phyloP scores from a whole-genome alignment of 768 basidiomycete genomes.

The Hortiboletus flavorubellus region DNA sequence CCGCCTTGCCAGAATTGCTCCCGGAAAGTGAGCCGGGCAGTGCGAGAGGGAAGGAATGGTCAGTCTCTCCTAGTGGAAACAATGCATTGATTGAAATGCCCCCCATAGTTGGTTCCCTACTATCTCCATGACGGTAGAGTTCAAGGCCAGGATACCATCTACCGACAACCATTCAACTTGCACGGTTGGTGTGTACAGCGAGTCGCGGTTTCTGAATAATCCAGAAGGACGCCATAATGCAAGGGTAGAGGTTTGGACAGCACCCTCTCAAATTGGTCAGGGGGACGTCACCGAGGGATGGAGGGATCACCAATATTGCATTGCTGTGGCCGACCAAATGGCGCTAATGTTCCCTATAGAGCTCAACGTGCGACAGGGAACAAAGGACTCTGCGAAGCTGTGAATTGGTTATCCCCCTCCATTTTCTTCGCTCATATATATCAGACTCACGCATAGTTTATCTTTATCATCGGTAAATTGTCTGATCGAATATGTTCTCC shows the following conservation, averaged over 20 bases:
- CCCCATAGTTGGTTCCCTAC: conserved; percentile 58
- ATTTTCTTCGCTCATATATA: not conserved
- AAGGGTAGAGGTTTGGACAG: conserved; percentile 64
- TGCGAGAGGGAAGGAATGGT: conserved; percentile 8
- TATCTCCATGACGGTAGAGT: conserved; percentile 57
- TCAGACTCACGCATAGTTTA: not conserved
- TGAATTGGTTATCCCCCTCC: conserved; percentile 6
- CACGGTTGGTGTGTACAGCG: conserved; percentile 56
- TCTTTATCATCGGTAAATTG: conserved; percentile 1
- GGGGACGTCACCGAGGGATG: conserved; percentile 43
- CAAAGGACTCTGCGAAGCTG: conserved; percentile 19
- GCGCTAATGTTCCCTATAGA: conserved; percentile 41
- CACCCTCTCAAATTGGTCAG: conserved; percentile 52
- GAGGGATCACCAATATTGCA: conserved; percentile 62
- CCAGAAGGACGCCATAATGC: conserved; percentile 56
- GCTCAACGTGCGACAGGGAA: conserved; percentile 25
- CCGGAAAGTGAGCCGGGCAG: conserved; percentile 44
- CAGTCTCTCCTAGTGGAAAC: not conserved
- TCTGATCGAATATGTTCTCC: not conserved
- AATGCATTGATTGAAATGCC: not conserved
- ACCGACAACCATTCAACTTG: conserved; percentile 41
- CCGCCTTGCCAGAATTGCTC: conserved; percentile 44
- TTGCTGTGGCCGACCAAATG: conserved; percentile 63
- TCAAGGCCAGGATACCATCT: conserved; percentile 57
- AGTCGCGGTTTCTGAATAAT: conserved; percentile 48